These are phyloP conservation scores for Wickerhamiella alocasiicola DNA, from an alignment of 805 yeast genomes.

Conservation along the genomic window DNA sequence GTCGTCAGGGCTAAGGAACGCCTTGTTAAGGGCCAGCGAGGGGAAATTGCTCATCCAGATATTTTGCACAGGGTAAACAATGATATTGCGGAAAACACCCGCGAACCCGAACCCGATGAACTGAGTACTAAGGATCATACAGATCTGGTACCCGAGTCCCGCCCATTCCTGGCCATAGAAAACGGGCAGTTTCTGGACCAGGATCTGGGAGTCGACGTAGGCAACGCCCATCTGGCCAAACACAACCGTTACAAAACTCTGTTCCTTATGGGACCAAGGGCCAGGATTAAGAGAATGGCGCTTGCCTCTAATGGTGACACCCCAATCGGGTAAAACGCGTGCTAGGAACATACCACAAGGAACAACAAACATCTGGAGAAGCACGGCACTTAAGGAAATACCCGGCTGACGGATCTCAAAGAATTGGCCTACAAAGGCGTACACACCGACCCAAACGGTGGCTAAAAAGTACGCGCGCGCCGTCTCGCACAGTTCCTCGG, in stretches of 20 bases:
- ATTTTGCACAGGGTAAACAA: conserved; percentile 32
- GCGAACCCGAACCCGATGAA: conserved; percentile 42
- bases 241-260: no score
- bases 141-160: conserved; percentile 34
- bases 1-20: no score
- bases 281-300: conserved; percentile 42
- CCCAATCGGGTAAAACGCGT: conserved; percentile 35
- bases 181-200: conserved; percentile 25
- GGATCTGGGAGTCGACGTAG: conserved; percentile 17
- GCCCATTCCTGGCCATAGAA: conserved; percentile 27
- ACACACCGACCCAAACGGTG: conserved; percentile 38
- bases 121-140: conserved; percentile 37
- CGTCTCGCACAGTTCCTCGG: conserved; percentile 34
- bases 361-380: conserved; percentile 47
- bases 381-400: conserved; percentile 37
- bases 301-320: conserved; percentile 31
- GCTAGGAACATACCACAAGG: no score
- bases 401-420: conserved; percentile 46
- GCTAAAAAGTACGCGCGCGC: conserved; percentile 40
- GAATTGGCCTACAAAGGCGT: conserved; percentile 44
- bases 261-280: conserved; percentile 45
- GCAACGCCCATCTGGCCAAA: conserved; percentile 11
- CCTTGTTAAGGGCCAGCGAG: conserved; percentile 45
- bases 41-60: conserved; percentile 44
- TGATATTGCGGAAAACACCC: conserved; percentile 42